Conservation (phyloP, 208 protist genomes). For the Leishmania gerbilli region DNA sequence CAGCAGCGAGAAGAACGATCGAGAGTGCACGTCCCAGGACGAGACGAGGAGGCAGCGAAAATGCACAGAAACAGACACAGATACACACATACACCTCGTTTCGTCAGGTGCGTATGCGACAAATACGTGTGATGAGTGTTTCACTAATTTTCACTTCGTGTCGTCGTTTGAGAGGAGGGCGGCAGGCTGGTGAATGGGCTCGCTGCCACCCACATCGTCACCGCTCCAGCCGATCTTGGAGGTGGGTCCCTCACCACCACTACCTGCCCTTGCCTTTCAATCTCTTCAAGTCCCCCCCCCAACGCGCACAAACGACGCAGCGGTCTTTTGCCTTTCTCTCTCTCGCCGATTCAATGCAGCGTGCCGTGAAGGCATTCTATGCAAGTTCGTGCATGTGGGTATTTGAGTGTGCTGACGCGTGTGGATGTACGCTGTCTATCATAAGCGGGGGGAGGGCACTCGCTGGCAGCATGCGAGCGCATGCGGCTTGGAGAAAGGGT, state of each 20-base stretch:
- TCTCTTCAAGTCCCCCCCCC: no score
- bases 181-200: no score
- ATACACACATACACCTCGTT: not conserved
- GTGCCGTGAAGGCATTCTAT: not conserved
- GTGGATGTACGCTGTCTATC: not conserved
- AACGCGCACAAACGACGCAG: not conserved
- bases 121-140: not conserved
- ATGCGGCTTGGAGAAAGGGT: not conserved
- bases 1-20: no score
- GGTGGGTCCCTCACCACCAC: not conserved
- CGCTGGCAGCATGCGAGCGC: not conserved
- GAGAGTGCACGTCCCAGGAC: not conserved
- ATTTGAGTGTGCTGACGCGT: not conserved
- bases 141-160: not conserved
- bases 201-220: not conserved
- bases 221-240: not conserved
- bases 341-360: not conserved
- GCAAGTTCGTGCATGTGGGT: not conserved
- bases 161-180: not conserved
- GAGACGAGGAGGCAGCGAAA: not conserved
- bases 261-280: not conserved
- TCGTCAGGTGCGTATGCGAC: not conserved
- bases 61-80: not conserved
- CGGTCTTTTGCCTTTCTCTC: not conserved
- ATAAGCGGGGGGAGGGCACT: not conserved